Percentiles rank a stretch among this genome's conserved stretches.
phyloP scores from a whole-genome alignment of 2,329 filamentous ascomycete species.

The Colletotrichum sp. region DNA sequence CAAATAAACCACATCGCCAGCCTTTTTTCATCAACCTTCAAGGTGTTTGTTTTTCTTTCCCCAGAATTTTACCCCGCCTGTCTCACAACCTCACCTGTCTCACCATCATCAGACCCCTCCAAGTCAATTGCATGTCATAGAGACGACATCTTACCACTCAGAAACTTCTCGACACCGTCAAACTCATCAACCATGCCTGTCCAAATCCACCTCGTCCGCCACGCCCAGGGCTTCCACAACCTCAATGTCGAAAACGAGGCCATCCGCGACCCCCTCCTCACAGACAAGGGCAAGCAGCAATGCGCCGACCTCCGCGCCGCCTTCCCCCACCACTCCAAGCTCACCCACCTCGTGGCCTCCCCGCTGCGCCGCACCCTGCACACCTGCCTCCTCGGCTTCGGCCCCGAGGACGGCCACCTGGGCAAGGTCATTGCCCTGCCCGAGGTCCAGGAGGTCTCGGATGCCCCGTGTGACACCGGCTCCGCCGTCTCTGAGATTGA shows the following conservation, averaged over 20 bases:
- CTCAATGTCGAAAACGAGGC: conserved; percentile 71
- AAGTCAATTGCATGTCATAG: not conserved
- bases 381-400: conserved; percentile 76
- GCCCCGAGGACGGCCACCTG: conserved; percentile 44
- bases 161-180: not conserved
- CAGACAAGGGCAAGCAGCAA: conserved; percentile 76
- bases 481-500: conserved; percentile 58
- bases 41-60: not conserved
- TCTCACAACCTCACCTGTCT: not conserved
- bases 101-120: not conserved
- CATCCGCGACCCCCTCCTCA: conserved; percentile 80
- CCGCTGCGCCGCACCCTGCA: conserved; percentile 82
- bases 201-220: conserved; percentile 72
- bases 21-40: not conserved
- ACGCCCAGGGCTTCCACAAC: conserved; percentile 85
- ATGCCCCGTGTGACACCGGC: conserved; percentile 79
- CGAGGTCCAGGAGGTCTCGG: conserved; percentile 79
- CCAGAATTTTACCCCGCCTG: not conserved
- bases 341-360: conserved; percentile 78
- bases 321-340: conserved; percentile 69
- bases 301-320: conserved; percentile 64
- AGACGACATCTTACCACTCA: not conserved
- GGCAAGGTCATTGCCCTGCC: conserved; percentile 68
- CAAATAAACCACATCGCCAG: not conserved
- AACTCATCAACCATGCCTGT: conserved; percentile 45